phyloP scores from a whole-genome alignment of 176 grass and related monocot species.

The Thalia dealbata region DNA sequence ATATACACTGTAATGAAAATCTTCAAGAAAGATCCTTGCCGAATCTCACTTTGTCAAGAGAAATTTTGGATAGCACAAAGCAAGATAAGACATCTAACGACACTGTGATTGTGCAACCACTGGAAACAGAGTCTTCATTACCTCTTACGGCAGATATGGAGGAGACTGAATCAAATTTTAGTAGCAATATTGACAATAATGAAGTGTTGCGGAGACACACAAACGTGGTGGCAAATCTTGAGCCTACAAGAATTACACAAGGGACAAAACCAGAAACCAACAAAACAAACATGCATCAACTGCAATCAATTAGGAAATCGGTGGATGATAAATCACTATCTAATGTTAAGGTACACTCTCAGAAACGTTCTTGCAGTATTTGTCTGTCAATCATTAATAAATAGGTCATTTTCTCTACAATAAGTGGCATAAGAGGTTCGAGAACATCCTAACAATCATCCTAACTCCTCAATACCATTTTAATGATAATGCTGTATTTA shows the following conservation, averaged over 20 bases:
- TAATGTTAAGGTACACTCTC: not conserved
- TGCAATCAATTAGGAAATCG: constrained; percentile 3
- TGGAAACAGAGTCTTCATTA: not conserved
- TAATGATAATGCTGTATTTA: not conserved
- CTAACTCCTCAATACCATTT: not conserved
- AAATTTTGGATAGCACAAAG: constrained; percentile 26
- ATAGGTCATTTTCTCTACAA: not conserved
- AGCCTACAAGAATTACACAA: constrained; percentile 3
- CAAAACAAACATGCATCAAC: not conserved
- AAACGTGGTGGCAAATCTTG: not conserved
- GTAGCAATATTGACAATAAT: not conserved
- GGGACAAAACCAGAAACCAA: not conserved
- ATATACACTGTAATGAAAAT: constrained; percentile 22
- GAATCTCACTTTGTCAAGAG: constrained; percentile 17
- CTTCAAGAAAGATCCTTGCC: constrained; percentile 21
- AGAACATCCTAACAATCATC: not conserved
- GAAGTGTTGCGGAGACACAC: not conserved
- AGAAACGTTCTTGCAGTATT: constrained; percentile 4
- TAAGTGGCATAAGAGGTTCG: not conserved
- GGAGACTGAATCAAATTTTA: constrained; percentile 1
- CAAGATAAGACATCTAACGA: constrained; percentile 14
- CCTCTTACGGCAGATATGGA: not conserved
- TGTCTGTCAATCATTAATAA: not conserved
- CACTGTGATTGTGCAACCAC: not conserved
- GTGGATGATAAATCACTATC: not conserved